These are phyloP conservation scores for Aspergillus luchuensis DNA, from an alignment of 2,329 filamentous ascomycete genomes.

Conservation along the genomic window DNA sequence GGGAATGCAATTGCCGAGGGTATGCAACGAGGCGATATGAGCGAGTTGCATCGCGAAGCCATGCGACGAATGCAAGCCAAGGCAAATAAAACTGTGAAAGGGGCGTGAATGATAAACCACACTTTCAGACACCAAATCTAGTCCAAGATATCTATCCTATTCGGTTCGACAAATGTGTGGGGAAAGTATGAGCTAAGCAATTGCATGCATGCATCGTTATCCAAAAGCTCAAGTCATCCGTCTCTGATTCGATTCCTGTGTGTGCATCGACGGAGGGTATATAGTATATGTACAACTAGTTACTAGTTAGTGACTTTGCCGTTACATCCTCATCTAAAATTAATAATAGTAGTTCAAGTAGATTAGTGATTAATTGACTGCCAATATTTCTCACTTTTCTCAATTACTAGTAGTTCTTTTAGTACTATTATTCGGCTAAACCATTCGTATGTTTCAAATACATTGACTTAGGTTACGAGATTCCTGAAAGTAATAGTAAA, in stretches of 20 bases:
- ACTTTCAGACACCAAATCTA: too few relatives aligned
- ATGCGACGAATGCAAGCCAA: conserved; percentile 75
- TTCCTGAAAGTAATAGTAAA: too few relatives aligned
- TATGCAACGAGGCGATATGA: conserved; percentile 74
- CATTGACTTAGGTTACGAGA: too few relatives aligned
- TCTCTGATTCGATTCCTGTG: neutral
- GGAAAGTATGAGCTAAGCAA: neutral
- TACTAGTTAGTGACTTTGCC: neutral
- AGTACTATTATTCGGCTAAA: too few relatives aligned
- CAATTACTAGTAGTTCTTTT: too few relatives aligned
- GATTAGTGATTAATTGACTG: too few relatives aligned
- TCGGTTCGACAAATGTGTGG: too few relatives aligned
- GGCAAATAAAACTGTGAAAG: conserved; percentile 46
- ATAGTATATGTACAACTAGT: neutral
- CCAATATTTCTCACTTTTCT: too few relatives aligned
- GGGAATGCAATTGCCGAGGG: conserved; percentile 69
- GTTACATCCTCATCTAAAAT: neutral
- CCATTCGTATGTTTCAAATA: too few relatives aligned
- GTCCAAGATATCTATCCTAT: too few relatives aligned
- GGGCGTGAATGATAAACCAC: neutral
- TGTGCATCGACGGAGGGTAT: neutral
- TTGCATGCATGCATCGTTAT: neutral
- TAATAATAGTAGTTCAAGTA: too few relatives aligned
- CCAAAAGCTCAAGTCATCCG: neutral
- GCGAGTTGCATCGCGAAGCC: conserved; percentile 75